A percentile compares a stretch with the other conserved stretches of the same genome.
Conservation (phyloP, 202 grass and related monocot species). For the Bolboschoenoplectus hybrid region DNA sequence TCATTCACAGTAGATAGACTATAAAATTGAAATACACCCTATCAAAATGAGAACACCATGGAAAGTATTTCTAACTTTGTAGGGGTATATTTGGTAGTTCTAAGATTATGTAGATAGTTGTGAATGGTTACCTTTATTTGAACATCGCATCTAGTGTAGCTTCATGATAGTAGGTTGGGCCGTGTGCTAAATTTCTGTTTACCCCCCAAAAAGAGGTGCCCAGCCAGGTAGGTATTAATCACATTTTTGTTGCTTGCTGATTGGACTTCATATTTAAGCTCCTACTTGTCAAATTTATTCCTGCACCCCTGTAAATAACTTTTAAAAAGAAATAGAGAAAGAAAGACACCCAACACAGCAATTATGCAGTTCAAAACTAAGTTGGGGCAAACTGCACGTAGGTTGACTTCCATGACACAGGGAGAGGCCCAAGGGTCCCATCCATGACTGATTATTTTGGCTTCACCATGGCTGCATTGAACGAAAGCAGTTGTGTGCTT, state of each 20-base stretch:
- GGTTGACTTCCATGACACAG: conserved; percentile 98
- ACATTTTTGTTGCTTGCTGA: background rate
- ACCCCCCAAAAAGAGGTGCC: background rate
- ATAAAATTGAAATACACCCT: background rate
- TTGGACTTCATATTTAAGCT: background rate
- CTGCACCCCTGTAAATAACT: background rate
- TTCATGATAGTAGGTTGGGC: background rate
- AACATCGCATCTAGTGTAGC: background rate
- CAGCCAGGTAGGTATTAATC: background rate
- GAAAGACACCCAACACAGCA: background rate
- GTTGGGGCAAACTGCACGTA: conserved; percentile 42
- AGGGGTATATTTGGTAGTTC: background rate
- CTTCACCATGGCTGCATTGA: conserved; percentile 93
- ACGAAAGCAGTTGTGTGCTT: conserved; percentile 84
- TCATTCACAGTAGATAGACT: background rate
- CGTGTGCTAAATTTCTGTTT: background rate
- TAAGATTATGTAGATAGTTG: background rate
- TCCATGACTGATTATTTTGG: conserved; percentile 97
- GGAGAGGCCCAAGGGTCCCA: conserved; percentile 94
- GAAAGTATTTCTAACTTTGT: conserved; percentile 21
- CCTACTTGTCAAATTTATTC: background rate
- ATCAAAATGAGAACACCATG: background rate
- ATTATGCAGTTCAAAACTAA: conserved; percentile 5
- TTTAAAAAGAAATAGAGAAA: background rate
- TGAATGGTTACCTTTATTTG: background rate